Base-by-base conservation (phyloP, 2,329 filamentous ascomycete genomes). In the Phialophora tarda region DNA sequence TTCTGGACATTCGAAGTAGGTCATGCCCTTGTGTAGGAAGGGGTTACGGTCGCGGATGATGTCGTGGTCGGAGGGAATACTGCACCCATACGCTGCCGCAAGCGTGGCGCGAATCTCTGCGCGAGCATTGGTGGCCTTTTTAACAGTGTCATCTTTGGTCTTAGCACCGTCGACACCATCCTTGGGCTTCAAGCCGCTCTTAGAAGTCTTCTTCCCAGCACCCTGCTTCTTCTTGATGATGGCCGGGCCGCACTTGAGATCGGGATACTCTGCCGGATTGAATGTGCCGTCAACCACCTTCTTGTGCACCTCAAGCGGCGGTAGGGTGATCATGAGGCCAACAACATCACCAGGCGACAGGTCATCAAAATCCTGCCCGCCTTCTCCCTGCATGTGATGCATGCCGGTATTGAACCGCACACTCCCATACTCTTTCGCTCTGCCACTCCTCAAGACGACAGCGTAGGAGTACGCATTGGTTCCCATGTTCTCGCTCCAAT, bases 31-130 rank as follows among this genome's bases (percentile, higher is more conserved):
- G 82, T 96, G 96, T 10, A 93, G 89, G 71, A 98, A 96, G 0
- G 95, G 93, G 53, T 97, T 92, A 57, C 95, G 91, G 78, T 99
- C 96, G 69, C 96, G 92, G 66, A 99, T 91, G 69, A 98, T 91
- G 77, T 98, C 95, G 61, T 66, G 62, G 38, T 72, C 70, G 4
- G 71, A 65, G 12, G 71, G 71, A 6, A 57, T 21, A 12, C 65
- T 26, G 28, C 51, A 59, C n/a, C 63, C 64, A 8, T 41, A 23
- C 26, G 65, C 11, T 11, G 72, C 64, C 6, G 51, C 30, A 11
- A 71, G 24, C 21, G 62, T 24, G 12, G 59, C 53, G 8, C 67
- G 62, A 11, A 72, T 70, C 7, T 66, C 62, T 17, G 59, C 64
- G 50, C 68, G 66, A 44, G 56, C 50, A 30, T 59, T 48, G 59